Conservation (phyloP, 2,329 filamentous ascomycete genomes). For the Penicillium sp. region DNA sequence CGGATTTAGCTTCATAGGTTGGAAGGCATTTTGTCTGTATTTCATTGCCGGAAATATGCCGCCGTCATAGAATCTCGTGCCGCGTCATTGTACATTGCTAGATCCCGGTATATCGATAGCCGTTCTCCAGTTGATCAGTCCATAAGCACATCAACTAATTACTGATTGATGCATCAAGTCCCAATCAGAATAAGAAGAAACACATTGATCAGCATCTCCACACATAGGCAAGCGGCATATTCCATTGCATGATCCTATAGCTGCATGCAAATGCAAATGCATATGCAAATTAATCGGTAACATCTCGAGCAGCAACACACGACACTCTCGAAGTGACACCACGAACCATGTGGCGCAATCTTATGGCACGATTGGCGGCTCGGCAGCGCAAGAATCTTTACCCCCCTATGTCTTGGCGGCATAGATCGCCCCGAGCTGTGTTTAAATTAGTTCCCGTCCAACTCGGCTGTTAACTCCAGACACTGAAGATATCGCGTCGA, state of each 20-base stretch:
- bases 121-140: background rate
- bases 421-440: background rate
- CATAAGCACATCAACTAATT: background rate
- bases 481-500: slow-evolving; percentile 2
- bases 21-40: background rate
- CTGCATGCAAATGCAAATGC: background rate
- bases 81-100: background rate
- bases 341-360: slow-evolving; percentile 6
- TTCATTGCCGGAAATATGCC: background rate
- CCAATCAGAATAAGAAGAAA: background rate
- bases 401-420: slow-evolving; percentile 1
- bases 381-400: slow-evolving; percentile 5
- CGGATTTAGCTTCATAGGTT: background rate
- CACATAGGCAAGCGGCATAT: background rate
- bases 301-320: background rate
- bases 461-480: slow-evolving; percentile 1
- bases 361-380: slow-evolving; percentile 6
- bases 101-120: background rate
- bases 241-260: background rate
- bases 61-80: background rate
- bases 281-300: background rate
- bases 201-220: background rate
- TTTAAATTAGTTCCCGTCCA: background rate
- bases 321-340: background rate
- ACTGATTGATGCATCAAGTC: background rate